These are phyloP conservation scores for Murraya paniculata DNA, from an alignment of 345 rosid species.

Conservation along the genomic window DNA sequence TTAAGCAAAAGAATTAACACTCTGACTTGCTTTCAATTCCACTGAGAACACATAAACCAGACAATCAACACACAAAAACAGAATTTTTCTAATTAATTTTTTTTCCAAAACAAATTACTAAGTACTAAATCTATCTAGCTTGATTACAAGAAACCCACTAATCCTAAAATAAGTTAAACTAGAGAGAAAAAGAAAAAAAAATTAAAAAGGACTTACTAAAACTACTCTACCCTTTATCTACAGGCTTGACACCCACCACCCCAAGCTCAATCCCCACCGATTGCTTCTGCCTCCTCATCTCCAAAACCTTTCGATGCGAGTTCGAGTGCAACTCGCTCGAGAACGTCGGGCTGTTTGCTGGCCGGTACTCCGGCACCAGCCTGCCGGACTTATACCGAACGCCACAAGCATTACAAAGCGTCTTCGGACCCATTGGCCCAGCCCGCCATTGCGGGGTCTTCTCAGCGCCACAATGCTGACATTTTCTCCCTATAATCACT, in stretches of 20 bases:
- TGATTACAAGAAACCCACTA: slow-evolving; percentile 29
- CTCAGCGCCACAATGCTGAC: slow-evolving; percentile 81
- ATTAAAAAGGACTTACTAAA: background rate
- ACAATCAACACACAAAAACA: slow-evolving; percentile 29
- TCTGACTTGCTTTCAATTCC: slow-evolving; percentile 14
- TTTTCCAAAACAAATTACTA: slow-evolving; percentile 16
- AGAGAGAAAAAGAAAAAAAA: background rate
- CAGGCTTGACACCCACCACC: slow-evolving; percentile 28
- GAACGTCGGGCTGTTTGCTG: slow-evolving; percentile 75
- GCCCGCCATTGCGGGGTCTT: slow-evolving; percentile 95
- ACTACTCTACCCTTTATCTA: slow-evolving; percentile 39
- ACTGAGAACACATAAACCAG: slow-evolving; percentile 11
- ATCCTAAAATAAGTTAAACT: slow-evolving; percentile 35
- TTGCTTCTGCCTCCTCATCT: slow-evolving; percentile 68
- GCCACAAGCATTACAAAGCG: slow-evolving; percentile 87
- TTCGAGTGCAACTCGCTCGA: slow-evolving; percentile 64
- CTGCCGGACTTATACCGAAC: slow-evolving; percentile 85
- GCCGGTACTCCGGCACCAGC: slow-evolving; percentile 80
- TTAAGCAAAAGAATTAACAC: slow-evolving; percentile 12
- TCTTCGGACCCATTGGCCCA: slow-evolving; percentile 75
- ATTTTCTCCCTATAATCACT: slow-evolving; percentile 56
- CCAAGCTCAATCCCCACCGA: slow-evolving; percentile 19
- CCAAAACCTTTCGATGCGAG: slow-evolving; percentile 76
- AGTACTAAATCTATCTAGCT: slow-evolving; percentile 11
- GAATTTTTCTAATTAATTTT: slow-evolving; percentile 30